Evolutionary conservation across 2,329 filamentous ascomycete genomes (phyloP), one percentile per base, ranked within the genome.

Genomic region (Cladosporium sp.): DNA sequence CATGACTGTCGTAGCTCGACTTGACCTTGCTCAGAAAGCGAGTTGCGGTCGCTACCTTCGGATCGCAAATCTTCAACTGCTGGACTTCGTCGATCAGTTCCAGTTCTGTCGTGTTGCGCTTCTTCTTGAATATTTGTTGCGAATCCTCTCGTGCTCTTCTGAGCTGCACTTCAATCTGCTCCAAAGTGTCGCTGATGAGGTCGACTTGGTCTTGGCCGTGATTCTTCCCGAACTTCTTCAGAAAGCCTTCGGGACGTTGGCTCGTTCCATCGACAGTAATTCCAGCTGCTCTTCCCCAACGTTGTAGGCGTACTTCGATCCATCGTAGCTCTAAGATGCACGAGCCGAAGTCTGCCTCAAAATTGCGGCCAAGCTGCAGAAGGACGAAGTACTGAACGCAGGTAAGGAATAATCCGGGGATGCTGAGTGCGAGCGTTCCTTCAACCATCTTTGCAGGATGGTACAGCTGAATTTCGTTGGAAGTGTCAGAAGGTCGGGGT

Each of bases 321-420:
- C 32, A 34, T 46, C 16, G 39, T 5, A 60, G 25, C 21, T 49
- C 13, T 6, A 60, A 26, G 14, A n/a, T 3, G 10, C 11, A 60
- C 16, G 58, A 49, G 39, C 14, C 58, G 16, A 48, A 60, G 58
- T 65, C 63, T 1, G 28, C 1, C 18, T 65, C 36, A 48, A 54
- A 60, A 43, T 65, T 61, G 36, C 63, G 63, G 25, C 56, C 63
- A 8, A 65, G 56, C n/a, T 65, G 57, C 16, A 65, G 25, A n/a
- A 65, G 56, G 13, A 25, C 46, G 43, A 65, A 61, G 57, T 65
- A 65, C 10, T 54, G 25, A 2, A 56, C 43, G 28, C 63, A 65
- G n/a, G 63, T 61, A 1, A 61, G 30, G 63, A 65, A 56, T 3
- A 65, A 43, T 10, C 57, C 56, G 11, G 63, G 63, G 8, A 56